Percentiles rank a stretch among this genome's conserved stretches.
phyloP scores from a whole-genome alignment of 208 protist species.

The Balamuthia mandrillaris region DNA sequence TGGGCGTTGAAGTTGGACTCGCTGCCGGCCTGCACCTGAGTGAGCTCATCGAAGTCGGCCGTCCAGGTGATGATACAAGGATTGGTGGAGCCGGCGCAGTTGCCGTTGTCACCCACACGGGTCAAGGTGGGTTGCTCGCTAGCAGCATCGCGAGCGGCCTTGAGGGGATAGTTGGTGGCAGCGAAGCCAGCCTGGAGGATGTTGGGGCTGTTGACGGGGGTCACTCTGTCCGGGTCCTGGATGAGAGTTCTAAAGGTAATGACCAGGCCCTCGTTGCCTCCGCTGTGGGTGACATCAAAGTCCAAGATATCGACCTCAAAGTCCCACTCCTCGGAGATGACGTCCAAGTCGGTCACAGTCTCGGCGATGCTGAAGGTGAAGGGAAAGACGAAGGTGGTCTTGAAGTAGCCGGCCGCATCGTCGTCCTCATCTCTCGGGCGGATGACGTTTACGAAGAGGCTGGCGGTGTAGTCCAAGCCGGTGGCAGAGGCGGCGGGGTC shows the following conservation, averaged over 20 bases:
- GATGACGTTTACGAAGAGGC: not conserved
- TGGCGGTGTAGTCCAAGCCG: constrained; percentile 6
- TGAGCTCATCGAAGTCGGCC: not conserved
- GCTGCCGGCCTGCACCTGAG: not conserved
- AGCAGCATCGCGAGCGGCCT: not conserved
- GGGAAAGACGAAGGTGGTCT: not conserved
- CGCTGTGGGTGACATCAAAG: not conserved
- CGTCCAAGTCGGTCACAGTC: not conserved
- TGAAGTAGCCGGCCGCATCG: not conserved
- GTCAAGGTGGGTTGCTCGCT: not conserved
- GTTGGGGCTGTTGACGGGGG: not conserved
- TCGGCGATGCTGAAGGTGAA: not conserved
- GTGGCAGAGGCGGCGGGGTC: not conserved
- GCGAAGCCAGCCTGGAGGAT: not conserved
- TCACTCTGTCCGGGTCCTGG: not conserved
- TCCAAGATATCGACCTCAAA: not conserved
- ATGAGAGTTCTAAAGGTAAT: too few relatives aligned
- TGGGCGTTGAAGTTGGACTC: not conserved
- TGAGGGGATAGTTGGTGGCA: not conserved
- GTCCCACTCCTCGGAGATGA: not conserved
- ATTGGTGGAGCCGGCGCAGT: not conserved
- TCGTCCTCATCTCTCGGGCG: not conserved
- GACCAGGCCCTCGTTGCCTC: not conserved
- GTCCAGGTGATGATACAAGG: not conserved
- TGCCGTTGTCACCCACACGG: not conserved